Evolutionary conservation across 345 rosid genomes (phyloP).

Genomic region (Lumnitzera racemosa): DNA sequence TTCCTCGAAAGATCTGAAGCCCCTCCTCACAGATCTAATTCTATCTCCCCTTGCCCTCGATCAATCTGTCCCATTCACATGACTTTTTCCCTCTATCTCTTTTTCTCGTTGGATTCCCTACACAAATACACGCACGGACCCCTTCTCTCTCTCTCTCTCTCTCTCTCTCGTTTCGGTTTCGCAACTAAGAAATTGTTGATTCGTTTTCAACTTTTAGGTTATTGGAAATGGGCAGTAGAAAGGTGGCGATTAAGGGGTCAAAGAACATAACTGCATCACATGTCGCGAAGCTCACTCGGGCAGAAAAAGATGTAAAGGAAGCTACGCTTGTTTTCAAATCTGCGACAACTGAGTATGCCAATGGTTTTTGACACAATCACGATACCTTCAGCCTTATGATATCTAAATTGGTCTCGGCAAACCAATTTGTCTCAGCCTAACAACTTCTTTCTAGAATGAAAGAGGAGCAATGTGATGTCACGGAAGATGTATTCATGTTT

Average conservation of each 20-base stretch:
- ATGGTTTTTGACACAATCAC: slow-evolving; percentile 58
- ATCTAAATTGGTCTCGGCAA: slow-evolving; percentile 56
- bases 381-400: slow-evolving; percentile 52
- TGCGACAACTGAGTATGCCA: slow-evolving; percentile 61
- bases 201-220: too few relatives aligned
- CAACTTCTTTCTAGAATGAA: slow-evolving; percentile 67
- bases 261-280: slow-evolving; percentile 46
- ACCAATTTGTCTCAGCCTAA: slow-evolving; percentile 59
- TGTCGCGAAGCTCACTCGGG: slow-evolving; percentile 51
- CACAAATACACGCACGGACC: too few relatives aligned
- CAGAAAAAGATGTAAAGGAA: slow-evolving; percentile 54
- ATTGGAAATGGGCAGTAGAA: slow-evolving; percentile 2
- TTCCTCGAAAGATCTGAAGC: too few relatives aligned
- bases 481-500: slow-evolving; percentile 53
- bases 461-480: slow-evolving; percentile 41
- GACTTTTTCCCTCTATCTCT: too few relatives aligned
- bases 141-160: too few relatives aligned
- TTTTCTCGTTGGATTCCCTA: too few relatives aligned
- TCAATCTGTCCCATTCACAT: too few relatives aligned
- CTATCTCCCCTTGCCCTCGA: too few relatives aligned
- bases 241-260: slow-evolving; percentile 48
- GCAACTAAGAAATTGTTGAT: too few relatives aligned
- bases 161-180: too few relatives aligned
- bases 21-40: too few relatives aligned
- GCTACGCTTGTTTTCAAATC: slow-evolving; percentile 55